Evolutionary conservation across 2,329 filamentous ascomycete genomes (phyloP), one percentile per base, ranked within the genome.

Genomic region (Dothistroma septosporum): DNA sequence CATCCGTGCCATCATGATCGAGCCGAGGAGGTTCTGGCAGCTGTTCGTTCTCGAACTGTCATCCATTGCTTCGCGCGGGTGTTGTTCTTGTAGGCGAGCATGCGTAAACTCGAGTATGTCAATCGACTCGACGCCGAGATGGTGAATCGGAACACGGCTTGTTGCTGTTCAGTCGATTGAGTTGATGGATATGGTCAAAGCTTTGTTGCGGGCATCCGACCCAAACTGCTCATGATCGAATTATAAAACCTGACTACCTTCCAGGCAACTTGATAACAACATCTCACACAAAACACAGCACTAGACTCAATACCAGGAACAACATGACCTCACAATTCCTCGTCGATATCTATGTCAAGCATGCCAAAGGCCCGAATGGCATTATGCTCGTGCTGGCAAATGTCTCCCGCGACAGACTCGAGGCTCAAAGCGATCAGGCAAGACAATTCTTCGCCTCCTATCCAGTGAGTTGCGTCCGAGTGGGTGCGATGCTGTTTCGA

Each of bases 351-450:
- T 50, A 28, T 12, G 1, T 50, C 9, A 19, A 19, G 6, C 9
- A 28, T 11, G 6, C 47, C 22, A 31, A 24, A 24, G 21, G 22
- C 47, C 21, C 28, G 21, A 19, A 12, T 10, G 28, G 28, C 47
- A 10, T 12, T 11, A 11, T 24, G 14, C 22, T 50, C 21, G 12
- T 50, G 10, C 22, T 28, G 9, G 19, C 12, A 24, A 50, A 50
- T 9, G 2, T 58, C 5, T 52, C 44, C 16, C 59, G 59, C 37
- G 44, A 54, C 16, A 58, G 52, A 28, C 49, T 64, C 19, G 53
- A 49, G 31, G 4, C 10, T 4, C 58, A 59, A 33, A 57, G 52
- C 14, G 11, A 33, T 10, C 28, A 48, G 11, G 57, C 57, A 19
- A 22, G 32, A 11, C n/a, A 9, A 1, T 61, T 64, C 50, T 24